Percentiles rank a stretch among this genome's conserved stretches.
Evolutionary conservation across 257 asterid genomes (phyloP).

Genomic region (Ehretia macrophylla): DNA sequence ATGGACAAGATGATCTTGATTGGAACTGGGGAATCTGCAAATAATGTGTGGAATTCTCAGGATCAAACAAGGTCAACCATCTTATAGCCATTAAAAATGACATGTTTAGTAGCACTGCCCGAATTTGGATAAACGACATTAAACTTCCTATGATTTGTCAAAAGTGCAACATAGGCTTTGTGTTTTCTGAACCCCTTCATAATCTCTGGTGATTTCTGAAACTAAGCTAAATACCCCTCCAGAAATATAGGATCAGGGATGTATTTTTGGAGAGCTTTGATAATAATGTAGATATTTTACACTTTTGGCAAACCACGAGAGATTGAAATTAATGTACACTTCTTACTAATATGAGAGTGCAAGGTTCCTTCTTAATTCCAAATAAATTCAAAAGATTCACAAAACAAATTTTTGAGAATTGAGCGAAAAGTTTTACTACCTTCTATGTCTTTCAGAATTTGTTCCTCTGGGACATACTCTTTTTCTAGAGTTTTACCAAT

Average conservation of each 20-base stretch:
- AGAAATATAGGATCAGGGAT: too few relatives aligned
- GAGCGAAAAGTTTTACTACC: conserved; percentile 26
- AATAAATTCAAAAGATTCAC: neutral
- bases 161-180: neutral
- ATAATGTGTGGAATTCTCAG: too few relatives aligned
- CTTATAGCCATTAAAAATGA: neutral
- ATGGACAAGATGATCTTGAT: conserved; percentile 29
- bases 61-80: neutral
- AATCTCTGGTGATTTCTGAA: too few relatives aligned
- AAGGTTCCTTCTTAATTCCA: too few relatives aligned
- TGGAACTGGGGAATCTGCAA: conserved; percentile 43
- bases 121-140: neutral
- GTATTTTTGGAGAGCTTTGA: too few relatives aligned
- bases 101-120: too few relatives aligned
- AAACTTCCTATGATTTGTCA: too few relatives aligned
- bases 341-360: neutral
- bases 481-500: conserved; percentile 44
- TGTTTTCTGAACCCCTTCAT: too few relatives aligned
- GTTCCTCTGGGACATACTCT: conserved; percentile 39
- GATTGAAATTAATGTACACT: too few relatives aligned
- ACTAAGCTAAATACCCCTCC: too few relatives aligned
- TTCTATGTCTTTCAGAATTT: conserved; percentile 40
- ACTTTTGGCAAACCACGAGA: too few relatives aligned
- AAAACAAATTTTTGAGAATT: neutral
- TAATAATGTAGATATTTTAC: too few relatives aligned